phyloP scores from a whole-genome alignment of 345 rosid genomes.

The Rhodamnia rubescens region DNA sequence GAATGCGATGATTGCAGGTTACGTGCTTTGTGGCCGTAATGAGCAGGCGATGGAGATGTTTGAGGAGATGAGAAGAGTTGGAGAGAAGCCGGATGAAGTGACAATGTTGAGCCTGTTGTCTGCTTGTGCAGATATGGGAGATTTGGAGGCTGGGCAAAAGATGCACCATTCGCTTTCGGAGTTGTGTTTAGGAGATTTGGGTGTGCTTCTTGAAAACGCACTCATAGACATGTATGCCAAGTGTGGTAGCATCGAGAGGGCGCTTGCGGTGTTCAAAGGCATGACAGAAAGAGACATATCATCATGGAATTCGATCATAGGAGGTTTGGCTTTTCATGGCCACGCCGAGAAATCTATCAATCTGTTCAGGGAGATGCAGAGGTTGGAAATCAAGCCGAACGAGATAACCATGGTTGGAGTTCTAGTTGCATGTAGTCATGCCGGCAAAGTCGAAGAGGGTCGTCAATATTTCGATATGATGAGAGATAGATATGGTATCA shows the following conservation, averaged over 20 bases:
- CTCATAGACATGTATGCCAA: conserved; percentile 18
- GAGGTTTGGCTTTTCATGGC: conserved; percentile 38
- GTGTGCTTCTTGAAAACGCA: conserved; percentile 1
- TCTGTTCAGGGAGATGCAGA: conserved; percentile 33
- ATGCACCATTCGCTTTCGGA: not conserved
- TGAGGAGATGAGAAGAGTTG: conserved; percentile 2
- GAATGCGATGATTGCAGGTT: conserved; percentile 10
- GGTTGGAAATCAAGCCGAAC: conserved; percentile 20
- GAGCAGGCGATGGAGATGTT: conserved; percentile 21
- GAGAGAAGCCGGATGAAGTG: conserved; percentile 5
- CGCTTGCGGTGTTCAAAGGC: conserved; percentile 18
- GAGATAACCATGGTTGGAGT: conserved; percentile 24
- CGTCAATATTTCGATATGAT: conserved; percentile 17
- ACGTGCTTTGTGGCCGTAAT: conserved; percentile 1
- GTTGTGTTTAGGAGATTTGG: not conserved
- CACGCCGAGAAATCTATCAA: conserved; percentile 25
- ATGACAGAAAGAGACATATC: conserved; percentile 13
- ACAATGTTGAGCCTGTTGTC: conserved; percentile 11
- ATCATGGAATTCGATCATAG: conserved; percentile 37
- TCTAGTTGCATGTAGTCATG: conserved; percentile 46
- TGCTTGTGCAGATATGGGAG: conserved; percentile 13
- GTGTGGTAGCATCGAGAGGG: conserved; percentile 26
- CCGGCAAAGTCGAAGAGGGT: conserved; percentile 35
- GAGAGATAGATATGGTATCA: conserved; percentile 12
- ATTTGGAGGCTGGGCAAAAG: conserved; percentile 4